Conservation (phyloP, 2,329 filamentous ascomycete genomes). For the Hawksworthiomyces lignivorus region DNA sequence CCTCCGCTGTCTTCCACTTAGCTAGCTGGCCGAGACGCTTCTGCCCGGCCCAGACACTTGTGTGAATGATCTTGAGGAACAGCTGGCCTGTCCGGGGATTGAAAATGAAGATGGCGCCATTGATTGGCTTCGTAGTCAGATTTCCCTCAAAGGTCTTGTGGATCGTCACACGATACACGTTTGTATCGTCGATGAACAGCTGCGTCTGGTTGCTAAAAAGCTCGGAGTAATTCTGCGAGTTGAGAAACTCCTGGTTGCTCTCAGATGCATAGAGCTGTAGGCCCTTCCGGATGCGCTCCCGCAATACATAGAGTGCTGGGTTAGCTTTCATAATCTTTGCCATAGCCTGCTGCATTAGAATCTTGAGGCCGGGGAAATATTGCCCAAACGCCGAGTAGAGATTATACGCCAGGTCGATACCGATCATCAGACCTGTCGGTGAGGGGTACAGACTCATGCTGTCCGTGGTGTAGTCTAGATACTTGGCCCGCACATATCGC, state of each 20-base stretch:
- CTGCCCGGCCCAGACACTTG: slow-evolving; percentile 97
- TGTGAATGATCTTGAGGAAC: slow-evolving; percentile 99
- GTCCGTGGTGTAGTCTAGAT: slow-evolving; percentile 97
- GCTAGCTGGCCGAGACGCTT: slow-evolving; percentile 97
- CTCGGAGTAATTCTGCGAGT: slow-evolving; percentile 98
- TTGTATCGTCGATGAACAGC: slow-evolving; percentile 97
- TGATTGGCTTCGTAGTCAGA: slow-evolving; percentile 97
- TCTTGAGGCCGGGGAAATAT: slow-evolving; percentile 97
- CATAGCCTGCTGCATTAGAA: slow-evolving; percentile 95
- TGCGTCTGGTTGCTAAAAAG: slow-evolving; percentile 99
- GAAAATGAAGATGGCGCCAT: slow-evolving; percentile 99
- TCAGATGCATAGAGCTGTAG: slow-evolving; percentile 96
- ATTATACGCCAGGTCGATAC: slow-evolving; percentile 96
- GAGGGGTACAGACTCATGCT: slow-evolving; percentile 98
- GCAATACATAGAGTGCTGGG: slow-evolving; percentile 87
- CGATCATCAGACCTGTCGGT: slow-evolving; percentile 93
- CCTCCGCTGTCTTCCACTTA: slow-evolving; percentile 99
- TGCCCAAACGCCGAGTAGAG: slow-evolving; percentile 96
- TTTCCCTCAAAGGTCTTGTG: slow-evolving; percentile 99
- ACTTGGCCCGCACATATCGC: slow-evolving; percentile 94
- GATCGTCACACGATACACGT: slow-evolving; percentile 98
- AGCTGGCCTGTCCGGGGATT: slow-evolving; percentile 96
- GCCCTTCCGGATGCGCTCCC: slow-evolving; percentile 97
- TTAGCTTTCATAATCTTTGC: slow-evolving; percentile 99
- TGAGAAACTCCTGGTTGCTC: slow-evolving; percentile 98